Evolutionary conservation across 2,329 filamentous ascomycete species (phyloP), one percentile per base, ranked within the genome.

Genomic region (Colletotrichum brevisporum): DNA sequence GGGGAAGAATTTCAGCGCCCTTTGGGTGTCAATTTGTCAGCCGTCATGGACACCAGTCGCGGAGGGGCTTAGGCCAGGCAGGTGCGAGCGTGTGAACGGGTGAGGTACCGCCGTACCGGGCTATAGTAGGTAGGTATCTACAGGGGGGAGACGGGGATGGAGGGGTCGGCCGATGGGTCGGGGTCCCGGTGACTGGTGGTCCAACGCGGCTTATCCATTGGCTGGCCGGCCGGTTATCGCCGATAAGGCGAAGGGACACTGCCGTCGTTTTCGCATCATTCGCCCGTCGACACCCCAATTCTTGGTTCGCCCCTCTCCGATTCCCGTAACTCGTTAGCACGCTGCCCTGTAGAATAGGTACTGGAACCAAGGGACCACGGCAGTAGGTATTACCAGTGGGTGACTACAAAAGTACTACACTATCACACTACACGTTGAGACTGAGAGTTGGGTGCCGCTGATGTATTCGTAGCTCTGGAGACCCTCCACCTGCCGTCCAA

Each of bases 1-100:
- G 63, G 73, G 73, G 73, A 62, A 63, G 63, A 68, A 65, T 65
- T 68, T 50, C 67, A 68, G 63, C 63, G 67, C 53, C 59, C 63
- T 69, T 54, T 66, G 47, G 55, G 59, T 39, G 61, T 70, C 67
- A 70, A 70, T 70, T 70, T 70, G 67, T 70, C 67, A 70, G 67
- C 67, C 63, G 67, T 58, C 67, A 54, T 57, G 24, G 51, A 39
- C 41, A 21, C 53, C 53, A 56, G 52, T 56, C 31, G 31, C 56
- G 27, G 57, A 57, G 45, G 48, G 57, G 47, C 51, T 45, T 56
- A 50, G 60, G 41, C 13, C 16, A 16, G 45, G 16, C 16, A 47
- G 45, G 16, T 18, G 45, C 16, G 45, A 47, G 45, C 45, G 45
- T 18, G 45, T 15, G 18, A 16, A 15, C 45, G 45, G 10, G 45